Percentiles rank a stretch among this genome's conserved stretches.
Evolutionary conservation across 306 rosid genomes (phyloP).

Genomic region (Begonia loranthoides): DNA sequence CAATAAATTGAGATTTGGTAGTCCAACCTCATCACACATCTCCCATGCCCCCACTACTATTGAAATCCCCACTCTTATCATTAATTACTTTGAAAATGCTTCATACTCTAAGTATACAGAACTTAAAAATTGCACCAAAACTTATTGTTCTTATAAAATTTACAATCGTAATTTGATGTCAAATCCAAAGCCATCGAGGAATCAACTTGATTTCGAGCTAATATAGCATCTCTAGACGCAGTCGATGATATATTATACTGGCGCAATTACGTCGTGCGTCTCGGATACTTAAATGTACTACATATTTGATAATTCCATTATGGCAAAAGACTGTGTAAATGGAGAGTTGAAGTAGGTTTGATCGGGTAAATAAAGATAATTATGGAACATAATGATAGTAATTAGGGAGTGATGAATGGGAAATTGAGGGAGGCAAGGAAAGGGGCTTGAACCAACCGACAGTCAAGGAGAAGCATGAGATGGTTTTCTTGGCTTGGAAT

Average conservation of each 20-base stretch:
- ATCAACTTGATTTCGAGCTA: background rate
- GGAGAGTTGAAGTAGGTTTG: background rate
- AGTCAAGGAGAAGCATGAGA: background rate
- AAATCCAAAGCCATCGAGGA: background rate
- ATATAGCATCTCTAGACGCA: background rate
- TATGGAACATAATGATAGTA: background rate
- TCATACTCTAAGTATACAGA: background rate
- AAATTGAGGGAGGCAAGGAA: background rate
- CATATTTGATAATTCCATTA: too few relatives aligned
- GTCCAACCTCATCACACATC: too few relatives aligned
- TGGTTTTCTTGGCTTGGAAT: conserved; percentile 15
- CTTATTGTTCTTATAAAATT: background rate
- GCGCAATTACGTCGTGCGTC: too few relatives aligned
- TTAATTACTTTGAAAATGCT: background rate
- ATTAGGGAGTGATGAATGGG: background rate
- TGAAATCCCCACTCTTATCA: conserved; percentile 14
- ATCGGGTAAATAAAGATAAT: background rate
- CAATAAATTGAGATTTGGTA: conserved; percentile 7
- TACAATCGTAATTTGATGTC: background rate
- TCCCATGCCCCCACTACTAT: conserved; percentile 13
- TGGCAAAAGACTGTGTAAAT: too few relatives aligned
- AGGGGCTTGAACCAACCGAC: conserved; percentile 3
- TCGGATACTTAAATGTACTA: too few relatives aligned
- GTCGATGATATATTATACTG: background rate
- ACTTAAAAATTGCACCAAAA: background rate